These are phyloP conservation scores for Parachaetomium inaequale DNA, from an alignment of 495 filamentous ascomycete species.

Conservation along the genomic window DNA sequence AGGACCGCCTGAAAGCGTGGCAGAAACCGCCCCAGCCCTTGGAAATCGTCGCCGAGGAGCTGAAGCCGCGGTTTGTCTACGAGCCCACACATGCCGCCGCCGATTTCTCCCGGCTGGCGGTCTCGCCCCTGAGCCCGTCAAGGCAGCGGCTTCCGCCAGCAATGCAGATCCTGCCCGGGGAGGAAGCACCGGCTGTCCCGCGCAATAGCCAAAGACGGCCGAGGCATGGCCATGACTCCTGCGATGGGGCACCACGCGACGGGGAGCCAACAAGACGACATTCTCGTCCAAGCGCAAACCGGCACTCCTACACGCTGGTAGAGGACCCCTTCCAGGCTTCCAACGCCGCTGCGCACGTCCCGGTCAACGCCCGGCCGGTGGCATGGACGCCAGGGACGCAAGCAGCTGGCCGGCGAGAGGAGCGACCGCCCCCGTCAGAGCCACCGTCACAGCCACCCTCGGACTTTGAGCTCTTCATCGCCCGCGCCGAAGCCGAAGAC, in stretches of 20 bases:
- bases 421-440: not conserved
- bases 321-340: conserved; percentile 11
- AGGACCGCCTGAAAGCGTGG: conserved; percentile 26
- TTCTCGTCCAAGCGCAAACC: not conserved
- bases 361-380: not conserved
- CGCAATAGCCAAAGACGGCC: not conserved
- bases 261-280: not conserved
- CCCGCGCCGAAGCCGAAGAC: conserved; percentile 29
- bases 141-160: not conserved
- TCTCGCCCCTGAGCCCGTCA: conserved; percentile 10
- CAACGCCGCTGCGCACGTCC: conserved; percentile 1
- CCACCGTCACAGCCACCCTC: not conserved
- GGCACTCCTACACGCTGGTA: conserved; percentile 3
- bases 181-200: not conserved
- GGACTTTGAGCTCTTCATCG: conserved; percentile 34
- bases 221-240: not conserved
- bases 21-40: conserved; percentile 10
- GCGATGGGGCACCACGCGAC: not conserved
- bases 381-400: not conserved
- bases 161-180: conserved; percentile 14
- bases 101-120: conserved; percentile 27
- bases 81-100: conserved; percentile 32
- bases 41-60: conserved; percentile 14
- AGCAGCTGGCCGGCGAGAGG: not conserved
- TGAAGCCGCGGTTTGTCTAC: conserved; percentile 24